Evolutionary conservation across 2,329 filamentous ascomycete genomes (phyloP).

Genomic region (Didymella keratinophila): DNA sequence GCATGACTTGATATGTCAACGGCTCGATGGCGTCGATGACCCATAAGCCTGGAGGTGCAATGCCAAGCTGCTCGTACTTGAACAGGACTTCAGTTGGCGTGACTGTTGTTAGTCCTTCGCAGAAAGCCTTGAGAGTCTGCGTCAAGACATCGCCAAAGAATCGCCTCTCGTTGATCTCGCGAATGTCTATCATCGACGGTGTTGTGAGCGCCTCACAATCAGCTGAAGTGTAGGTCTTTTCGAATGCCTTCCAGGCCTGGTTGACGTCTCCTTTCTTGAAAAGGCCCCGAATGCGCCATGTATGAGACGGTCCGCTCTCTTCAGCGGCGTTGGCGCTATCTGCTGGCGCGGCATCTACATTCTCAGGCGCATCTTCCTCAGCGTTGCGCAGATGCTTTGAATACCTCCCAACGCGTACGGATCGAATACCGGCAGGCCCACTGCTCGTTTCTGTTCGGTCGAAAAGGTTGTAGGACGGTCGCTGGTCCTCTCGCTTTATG

Average conservation of each 20-base stretch:
- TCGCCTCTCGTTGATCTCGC: slow-evolving; percentile 24
- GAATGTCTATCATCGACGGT: slow-evolving; percentile 31
- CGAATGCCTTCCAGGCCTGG: slow-evolving; percentile 42
- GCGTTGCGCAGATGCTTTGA: slow-evolving; percentile 22
- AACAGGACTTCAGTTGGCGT: slow-evolving; percentile 40
- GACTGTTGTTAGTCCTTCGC: slow-evolving; percentile 18
- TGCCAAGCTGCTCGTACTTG: slow-evolving; percentile 40
- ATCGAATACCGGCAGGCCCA: neutral
- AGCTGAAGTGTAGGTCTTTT: slow-evolving; percentile 36
- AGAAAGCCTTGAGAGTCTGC: slow-evolving; percentile 28
- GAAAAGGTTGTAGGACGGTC: slow-evolving; percentile 12
- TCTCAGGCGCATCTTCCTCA: neutral
- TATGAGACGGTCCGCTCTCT: neutral
- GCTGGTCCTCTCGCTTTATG: slow-evolving; percentile 2
- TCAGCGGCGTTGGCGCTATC: neutral
- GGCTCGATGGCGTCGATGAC: slow-evolving; percentile 24
- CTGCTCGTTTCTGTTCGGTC: neutral
- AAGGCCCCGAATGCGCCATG: slow-evolving; percentile 15
- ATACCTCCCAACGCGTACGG: slow-evolving; percentile 27
- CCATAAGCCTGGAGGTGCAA: slow-evolving; percentile 38
- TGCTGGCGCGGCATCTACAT: neutral
- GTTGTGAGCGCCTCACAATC: slow-evolving; percentile 41
- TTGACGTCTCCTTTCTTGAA: slow-evolving; percentile 19
- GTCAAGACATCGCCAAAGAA: slow-evolving; percentile 37
- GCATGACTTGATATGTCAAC: slow-evolving; percentile 38